These are phyloP conservation scores for Citrus medica DNA, from an alignment of 345 rosid genomes.

Conservation along the genomic window DNA sequence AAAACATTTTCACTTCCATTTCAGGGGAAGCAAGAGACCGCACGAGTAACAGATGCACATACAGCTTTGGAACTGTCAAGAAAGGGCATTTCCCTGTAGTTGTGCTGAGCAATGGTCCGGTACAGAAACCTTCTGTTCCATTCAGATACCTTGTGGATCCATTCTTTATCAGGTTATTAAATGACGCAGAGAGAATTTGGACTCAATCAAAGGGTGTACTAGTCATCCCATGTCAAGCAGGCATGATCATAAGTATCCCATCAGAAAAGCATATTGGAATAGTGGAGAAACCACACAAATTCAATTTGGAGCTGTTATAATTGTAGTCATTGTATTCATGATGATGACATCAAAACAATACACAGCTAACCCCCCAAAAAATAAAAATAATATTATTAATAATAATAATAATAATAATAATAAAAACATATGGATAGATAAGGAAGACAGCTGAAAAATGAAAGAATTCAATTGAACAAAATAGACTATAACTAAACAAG, in stretches of 20 bases:
- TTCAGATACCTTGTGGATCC: constrained; percentile 26
- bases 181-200: constrained; percentile 22
- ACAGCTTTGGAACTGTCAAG: neutral
- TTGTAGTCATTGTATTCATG: neutral
- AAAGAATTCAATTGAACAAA: too few relatives aligned
- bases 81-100: constrained; percentile 21
- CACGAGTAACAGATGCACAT: constrained; percentile 2
- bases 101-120: neutral
- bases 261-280: neutral
- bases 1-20: constrained; percentile 4
- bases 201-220: constrained; percentile 21
- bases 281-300: constrained; percentile 4
- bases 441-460: too few relatives aligned
- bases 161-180: constrained; percentile 18
- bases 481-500: neutral
- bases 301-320: neutral
- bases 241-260: constrained; percentile 18
- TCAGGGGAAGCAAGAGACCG: neutral
- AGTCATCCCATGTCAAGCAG: constrained; percentile 26
- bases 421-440: too few relatives aligned
- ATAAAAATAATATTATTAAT: too few relatives aligned
- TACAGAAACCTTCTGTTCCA: constrained; percentile 10
- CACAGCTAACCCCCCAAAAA: neutral
- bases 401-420: neutral
- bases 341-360: neutral